Percentiles rank a stretch among this genome's conserved stretches.
These are phyloP conservation scores for Harrya chromipes DNA, from an alignment of 768 basidiomycete genomes.

Conservation along the genomic window DNA sequence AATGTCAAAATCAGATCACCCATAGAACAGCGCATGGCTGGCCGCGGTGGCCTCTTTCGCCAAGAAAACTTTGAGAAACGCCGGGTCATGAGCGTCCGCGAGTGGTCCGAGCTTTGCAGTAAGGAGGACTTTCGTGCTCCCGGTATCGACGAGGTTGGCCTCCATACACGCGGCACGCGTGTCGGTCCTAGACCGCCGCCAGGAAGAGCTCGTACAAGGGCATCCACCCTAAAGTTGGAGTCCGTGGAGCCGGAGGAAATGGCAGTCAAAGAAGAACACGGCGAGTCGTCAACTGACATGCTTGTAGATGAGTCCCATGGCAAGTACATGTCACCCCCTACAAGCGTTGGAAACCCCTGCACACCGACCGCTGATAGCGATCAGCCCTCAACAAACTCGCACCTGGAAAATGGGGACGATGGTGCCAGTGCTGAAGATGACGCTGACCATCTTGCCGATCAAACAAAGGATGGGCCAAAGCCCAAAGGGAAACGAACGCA, in stretches of 20 bases:
- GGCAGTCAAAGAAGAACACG: conserved; percentile 46
- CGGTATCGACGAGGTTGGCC: conserved; percentile 63
- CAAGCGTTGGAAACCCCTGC: conserved; percentile 21
- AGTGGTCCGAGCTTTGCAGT: conserved; percentile 78
- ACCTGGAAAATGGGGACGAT: conserved; percentile 6
- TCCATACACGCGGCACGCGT: conserved; percentile 43
- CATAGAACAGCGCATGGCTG: conserved; percentile 92
- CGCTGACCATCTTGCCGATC: conserved; percentile 12
- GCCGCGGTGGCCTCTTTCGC: conserved; percentile 81
- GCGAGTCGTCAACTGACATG: conserved; percentile 8
- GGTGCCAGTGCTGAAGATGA: conserved; percentile 17
- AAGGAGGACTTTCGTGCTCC: conserved; percentile 74
- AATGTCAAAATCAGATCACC: conserved; percentile 80
- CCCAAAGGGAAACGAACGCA: conserved; percentile 42
- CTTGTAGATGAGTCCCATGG: conserved; percentile 2
- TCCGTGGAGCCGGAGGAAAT: conserved; percentile 43
- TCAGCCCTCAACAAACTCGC: neutral
- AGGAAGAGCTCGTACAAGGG: conserved; percentile 44
- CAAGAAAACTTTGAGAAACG: conserved; percentile 91
- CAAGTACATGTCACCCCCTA: conserved; percentile 29
- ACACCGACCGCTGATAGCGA: conserved; percentile 16
- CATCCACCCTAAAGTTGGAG: conserved; percentile 36
- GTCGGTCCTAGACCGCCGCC: conserved; percentile 30
- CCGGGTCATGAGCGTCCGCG: conserved; percentile 76
- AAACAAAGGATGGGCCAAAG: conserved; percentile 36